These are phyloP conservation scores for Lentinula sp. DNA, from an alignment of 768 basidiomycete genomes.

Conservation along the genomic window DNA sequence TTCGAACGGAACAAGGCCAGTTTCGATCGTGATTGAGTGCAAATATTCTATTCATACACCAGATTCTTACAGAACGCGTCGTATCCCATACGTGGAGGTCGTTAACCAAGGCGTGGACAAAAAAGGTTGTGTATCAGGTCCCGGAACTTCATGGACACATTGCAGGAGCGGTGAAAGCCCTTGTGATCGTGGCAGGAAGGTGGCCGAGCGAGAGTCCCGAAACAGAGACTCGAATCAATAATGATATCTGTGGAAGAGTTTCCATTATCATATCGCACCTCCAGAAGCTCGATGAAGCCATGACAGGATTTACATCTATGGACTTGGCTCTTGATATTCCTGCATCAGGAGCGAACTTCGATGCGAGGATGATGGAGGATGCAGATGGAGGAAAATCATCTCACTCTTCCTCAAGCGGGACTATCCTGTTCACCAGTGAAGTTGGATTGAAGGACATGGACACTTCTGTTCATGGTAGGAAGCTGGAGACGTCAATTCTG, in stretches of 20 bases:
- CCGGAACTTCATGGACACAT: not conserved
- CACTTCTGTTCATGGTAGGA: not conserved
- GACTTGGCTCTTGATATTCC: not conserved
- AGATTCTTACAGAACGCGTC: not conserved
- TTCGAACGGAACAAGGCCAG: not conserved
- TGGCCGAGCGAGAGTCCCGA: not conserved
- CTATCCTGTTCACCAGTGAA: not conserved
- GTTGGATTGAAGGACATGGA: not conserved
- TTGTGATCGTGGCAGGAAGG: not conserved
- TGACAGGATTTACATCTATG: not conserved
- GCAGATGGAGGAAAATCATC: not conserved
- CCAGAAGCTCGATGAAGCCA: not conserved
- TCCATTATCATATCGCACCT: not conserved
- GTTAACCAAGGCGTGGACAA: not conserved
- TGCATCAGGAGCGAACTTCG: not conserved
- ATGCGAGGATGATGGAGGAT: not conserved
- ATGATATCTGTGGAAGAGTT: not conserved
- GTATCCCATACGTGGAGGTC: not conserved
- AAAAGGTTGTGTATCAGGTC: not conserved
- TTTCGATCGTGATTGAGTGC: not conserved
- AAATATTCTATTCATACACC: not conserved
- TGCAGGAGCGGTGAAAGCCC: not conserved
- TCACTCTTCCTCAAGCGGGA: too few species aligned
- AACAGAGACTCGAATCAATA: not conserved
- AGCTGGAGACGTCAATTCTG: not conserved